Percentiles rank a stretch among this genome's conserved stretches.
Conservation (phyloP, 768 basidiomycete genomes). For the Tylopilus intermedius region DNA sequence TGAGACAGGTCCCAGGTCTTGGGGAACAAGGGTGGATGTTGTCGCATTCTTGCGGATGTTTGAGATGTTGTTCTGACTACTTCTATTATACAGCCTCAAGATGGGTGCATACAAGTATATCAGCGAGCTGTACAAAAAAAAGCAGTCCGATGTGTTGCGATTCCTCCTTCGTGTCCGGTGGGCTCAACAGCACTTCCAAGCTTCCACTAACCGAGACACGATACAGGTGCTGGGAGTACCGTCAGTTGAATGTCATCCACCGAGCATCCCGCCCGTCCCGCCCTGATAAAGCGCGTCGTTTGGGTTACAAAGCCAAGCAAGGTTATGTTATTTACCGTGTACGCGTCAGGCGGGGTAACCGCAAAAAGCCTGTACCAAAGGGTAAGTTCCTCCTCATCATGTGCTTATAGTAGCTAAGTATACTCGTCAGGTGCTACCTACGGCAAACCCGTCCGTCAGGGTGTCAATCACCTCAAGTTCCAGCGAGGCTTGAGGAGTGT, state of each 20-base stretch:
- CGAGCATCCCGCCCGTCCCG: constrained; percentile 96
- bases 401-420: neutral
- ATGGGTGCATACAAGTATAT: constrained; percentile 98
- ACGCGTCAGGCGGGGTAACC: constrained; percentile 95
- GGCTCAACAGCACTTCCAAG: constrained; percentile 22
- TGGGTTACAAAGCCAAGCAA: constrained; percentile 99
- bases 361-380: constrained; percentile 98
- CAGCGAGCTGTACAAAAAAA: constrained; percentile 97
- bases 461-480: constrained; percentile 98
- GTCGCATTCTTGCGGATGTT: constrained; percentile 14
- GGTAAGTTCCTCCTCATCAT: constrained; percentile 44
- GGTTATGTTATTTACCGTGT: constrained; percentile 98
- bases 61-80: constrained; percentile 9
- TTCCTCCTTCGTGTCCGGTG: constrained; percentile 96
- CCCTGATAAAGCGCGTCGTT: constrained; percentile 97
- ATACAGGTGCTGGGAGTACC: constrained; percentile 93
- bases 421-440: constrained; percentile 77
- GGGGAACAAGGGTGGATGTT: constrained; percentile 22
- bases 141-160: constrained; percentile 94
- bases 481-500: constrained; percentile 89
- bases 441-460: constrained; percentile 98
- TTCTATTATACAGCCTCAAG: constrained; percentile 38
- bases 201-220: constrained; percentile 3
- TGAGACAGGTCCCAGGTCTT: constrained; percentile 5
- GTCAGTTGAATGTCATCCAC: constrained; percentile 97